Conservation (phyloP, 331 rosid genomes). For the Quercus phellos region DNA sequence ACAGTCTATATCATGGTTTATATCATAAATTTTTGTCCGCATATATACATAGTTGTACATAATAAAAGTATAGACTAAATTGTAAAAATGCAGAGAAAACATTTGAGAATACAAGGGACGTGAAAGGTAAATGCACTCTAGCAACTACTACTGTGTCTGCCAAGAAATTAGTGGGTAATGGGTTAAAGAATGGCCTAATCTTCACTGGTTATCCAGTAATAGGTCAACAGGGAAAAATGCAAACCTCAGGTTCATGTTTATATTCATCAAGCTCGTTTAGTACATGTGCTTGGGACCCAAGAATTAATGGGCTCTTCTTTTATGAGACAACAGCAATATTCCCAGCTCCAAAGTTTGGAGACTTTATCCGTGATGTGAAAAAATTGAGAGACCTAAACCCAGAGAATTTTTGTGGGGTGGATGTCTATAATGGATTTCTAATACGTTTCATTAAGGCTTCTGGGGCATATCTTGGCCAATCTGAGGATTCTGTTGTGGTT, state of each 20-base stretch:
- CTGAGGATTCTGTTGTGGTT: conserved; percentile 58
- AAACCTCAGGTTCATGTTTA: conserved; percentile 61
- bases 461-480: conserved; percentile 62
- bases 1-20: neutral
- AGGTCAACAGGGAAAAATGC: conserved; percentile 55
- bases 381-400: conserved; percentile 47
- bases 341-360: conserved; percentile 32
- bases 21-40: too few species aligned
- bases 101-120: conserved; percentile 18
- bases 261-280: conserved; percentile 32
- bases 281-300: conserved; percentile 78
- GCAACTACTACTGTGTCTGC: conserved; percentile 38
- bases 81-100: conserved; percentile 31
- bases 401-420: conserved; percentile 59
- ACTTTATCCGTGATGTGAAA: conserved; percentile 54
- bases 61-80: neutral
- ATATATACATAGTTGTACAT: neutral
- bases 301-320: conserved; percentile 67
- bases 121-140: conserved; percentile 51
- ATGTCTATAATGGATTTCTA: conserved; percentile 59
- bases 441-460: conserved; percentile 60
- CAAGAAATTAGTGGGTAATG: conserved; percentile 55
- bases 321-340: conserved; percentile 58
- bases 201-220: conserved; percentile 66
- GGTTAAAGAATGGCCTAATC: conserved; percentile 47